phyloP scores from a whole-genome alignment of 2,329 filamentous ascomycete genomes.

The Aspergillus sp. region DNA sequence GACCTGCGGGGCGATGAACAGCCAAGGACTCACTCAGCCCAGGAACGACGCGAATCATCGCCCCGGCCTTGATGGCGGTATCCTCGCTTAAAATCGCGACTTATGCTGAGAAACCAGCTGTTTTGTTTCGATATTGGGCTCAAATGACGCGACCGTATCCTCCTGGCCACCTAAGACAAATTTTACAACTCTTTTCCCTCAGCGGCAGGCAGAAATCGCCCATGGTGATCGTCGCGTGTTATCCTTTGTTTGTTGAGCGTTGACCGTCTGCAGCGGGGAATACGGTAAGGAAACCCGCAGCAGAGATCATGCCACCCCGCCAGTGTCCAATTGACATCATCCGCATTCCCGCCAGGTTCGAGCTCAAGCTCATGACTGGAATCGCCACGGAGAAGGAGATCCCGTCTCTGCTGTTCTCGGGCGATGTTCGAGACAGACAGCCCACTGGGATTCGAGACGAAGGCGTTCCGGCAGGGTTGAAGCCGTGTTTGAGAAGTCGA shows the following conservation, averaged over 20 bases:
- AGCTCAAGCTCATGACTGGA: slow-evolving; percentile 1
- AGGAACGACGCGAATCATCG: slow-evolving; percentile 1
- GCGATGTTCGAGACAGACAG: background rate
- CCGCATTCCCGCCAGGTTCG: background rate
- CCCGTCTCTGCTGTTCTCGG: background rate
- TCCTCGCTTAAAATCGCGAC: slow-evolving; percentile 7
- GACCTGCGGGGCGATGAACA: slow-evolving; percentile 4
- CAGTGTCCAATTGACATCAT: slow-evolving; percentile 10
- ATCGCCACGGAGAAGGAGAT: background rate
- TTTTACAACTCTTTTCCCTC: too few relatives aligned
- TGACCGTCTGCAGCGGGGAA: background rate
- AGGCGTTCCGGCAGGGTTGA: background rate
- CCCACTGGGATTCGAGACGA: background rate
- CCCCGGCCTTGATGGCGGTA: slow-evolving; percentile 1
- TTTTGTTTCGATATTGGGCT: background rate
- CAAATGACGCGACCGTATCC: slow-evolving; percentile 4
- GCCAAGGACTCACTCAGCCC: background rate
- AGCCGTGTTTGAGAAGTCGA: too few relatives aligned
- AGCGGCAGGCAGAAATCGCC: too few relatives aligned
- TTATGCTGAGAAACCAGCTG: slow-evolving; percentile 5
- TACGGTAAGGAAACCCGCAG: slow-evolving; percentile 11
- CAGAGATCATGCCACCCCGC: slow-evolving; percentile 15
- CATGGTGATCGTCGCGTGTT: background rate
- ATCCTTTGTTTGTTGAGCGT: background rate
- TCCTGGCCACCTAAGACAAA: too few relatives aligned